Base-by-base conservation (phyloP, 1,284 basidiomycete genomes). In the Filobasidium uniguttulatum region DNA sequence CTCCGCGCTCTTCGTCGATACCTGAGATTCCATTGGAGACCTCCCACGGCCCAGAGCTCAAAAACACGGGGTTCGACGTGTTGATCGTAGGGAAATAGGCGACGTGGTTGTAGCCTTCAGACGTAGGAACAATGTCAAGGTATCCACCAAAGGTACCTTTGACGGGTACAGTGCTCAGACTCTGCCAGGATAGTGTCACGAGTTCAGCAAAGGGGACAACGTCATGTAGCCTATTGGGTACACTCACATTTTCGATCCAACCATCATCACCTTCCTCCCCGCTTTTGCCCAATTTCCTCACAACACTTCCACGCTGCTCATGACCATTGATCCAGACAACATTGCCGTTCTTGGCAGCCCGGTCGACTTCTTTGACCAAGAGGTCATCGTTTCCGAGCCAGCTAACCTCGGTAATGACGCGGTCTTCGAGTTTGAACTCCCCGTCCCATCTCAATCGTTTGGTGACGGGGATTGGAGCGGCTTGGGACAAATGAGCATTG, bases 11-110 rank as follows among this genome's bases (percentile, higher is more conserved):
- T 3, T 72, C 59, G 63, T 94, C 83, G 17, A 94, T 77, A 1
- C 77, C 83, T 48, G 78, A 70, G 50, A 96, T 81, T 5, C 73
- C 74, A 17, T 75, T 76, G 1, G 80, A 81, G 3, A 97, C 85
- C 67, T 98, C 93, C 90, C 90, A 96, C 28, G 79, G 64, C 0
- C 91, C 93, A 1, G 71, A 72, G 0, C 93, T 96, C 29, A 97
- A 71, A 73, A 88, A 96, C 29, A 72, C 74, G 1, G 89, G 88
- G 0, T 73, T 75, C 23, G 71, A 70, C 14, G 81, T 74, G 56
- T 76, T 77, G 2, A 82, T 77, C 2, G 87, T 82, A 53, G 77
- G 81, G 71, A 89, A 94, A 29, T 89, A 75, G 1, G 89, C 90
- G 59, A 94, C 80, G 62, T 94, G 90, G 59, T 86, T 82, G 71